Conservation (phyloP, 176 grass and related monocot species). For the Chloris gayana region DNA sequence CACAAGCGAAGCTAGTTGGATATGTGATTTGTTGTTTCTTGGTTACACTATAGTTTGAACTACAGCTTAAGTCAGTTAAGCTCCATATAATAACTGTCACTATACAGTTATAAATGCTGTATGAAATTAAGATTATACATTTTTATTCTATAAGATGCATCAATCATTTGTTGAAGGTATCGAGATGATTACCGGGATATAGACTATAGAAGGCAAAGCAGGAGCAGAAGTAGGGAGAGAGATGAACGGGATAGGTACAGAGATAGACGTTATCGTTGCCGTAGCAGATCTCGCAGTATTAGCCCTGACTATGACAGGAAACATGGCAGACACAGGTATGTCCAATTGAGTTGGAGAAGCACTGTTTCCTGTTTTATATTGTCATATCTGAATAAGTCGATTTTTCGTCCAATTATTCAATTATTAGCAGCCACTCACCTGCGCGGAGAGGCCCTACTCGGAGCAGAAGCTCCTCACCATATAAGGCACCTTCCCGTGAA, state of each 20-base stretch:
- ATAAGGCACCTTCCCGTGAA: constrained; percentile 27
- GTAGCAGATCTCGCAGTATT: constrained; percentile 41
- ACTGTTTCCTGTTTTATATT: background rate
- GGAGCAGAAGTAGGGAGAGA: constrained; percentile 44
- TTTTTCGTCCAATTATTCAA: constrained; percentile 1
- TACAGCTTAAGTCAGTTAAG: background rate
- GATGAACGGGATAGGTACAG: constrained; percentile 44
- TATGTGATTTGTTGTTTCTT: constrained; percentile 13
- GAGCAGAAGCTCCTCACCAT: constrained; percentile 52
- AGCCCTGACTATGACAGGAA: constrained; percentile 65
- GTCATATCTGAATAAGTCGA: background rate
- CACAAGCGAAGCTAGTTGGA: background rate
- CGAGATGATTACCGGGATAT: constrained; percentile 54
- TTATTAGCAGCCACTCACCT: constrained; percentile 55
- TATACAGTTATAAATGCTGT: background rate
- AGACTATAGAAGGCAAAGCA: constrained; percentile 48
- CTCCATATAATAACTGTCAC: background rate
- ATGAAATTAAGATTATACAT: background rate
- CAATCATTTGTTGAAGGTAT: constrained; percentile 28
- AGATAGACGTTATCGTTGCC: constrained; percentile 35
- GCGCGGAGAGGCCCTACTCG: constrained; percentile 42
- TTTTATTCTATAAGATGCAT: background rate
- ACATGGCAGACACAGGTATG: constrained; percentile 42
- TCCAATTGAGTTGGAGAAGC: background rate
- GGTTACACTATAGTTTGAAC: background rate